Percentiles rank a stretch among this genome's conserved stretches.
Conservation (phyloP, 306 rosid genomes). For the Inga laurina region DNA sequence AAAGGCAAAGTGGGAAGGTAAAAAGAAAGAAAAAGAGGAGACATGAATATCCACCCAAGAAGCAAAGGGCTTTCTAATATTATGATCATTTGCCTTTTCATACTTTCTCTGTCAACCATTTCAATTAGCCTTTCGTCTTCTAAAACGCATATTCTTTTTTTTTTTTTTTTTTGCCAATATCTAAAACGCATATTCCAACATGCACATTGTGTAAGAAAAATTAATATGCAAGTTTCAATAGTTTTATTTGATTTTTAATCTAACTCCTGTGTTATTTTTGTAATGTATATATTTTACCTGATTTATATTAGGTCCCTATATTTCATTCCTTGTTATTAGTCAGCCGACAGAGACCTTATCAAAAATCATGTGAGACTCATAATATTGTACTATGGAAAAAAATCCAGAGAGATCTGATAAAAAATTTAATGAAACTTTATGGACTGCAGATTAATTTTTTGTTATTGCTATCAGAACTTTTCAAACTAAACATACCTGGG, state of each 20-base stretch:
- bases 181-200: not conserved
- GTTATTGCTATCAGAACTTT: not conserved
- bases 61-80: not conserved
- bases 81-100: not conserved
- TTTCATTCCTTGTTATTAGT: too few species aligned
- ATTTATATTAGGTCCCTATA: too few species aligned
- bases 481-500: not conserved
- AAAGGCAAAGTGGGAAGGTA: not conserved
- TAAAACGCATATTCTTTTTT: not conserved
- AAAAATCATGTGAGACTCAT: too few species aligned
- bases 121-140: not conserved
- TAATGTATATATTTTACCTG: too few species aligned
- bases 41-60: conserved; percentile 10
- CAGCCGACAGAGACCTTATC: too few species aligned
- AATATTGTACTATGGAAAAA: too few species aligned
- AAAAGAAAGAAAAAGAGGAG: not conserved
- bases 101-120: not conserved
- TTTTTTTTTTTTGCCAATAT: too few species aligned
- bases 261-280: too few species aligned
- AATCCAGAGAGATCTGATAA: not conserved
- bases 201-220: not conserved
- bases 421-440: too few species aligned
- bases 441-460: too few species aligned
- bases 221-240: too few species aligned
- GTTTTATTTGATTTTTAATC: too few species aligned